Percentiles rank a stretch among this genome's conserved stretches.
Conservation (phyloP, 805 yeast species). For the Saccharomycopsis capsularis region DNA sequence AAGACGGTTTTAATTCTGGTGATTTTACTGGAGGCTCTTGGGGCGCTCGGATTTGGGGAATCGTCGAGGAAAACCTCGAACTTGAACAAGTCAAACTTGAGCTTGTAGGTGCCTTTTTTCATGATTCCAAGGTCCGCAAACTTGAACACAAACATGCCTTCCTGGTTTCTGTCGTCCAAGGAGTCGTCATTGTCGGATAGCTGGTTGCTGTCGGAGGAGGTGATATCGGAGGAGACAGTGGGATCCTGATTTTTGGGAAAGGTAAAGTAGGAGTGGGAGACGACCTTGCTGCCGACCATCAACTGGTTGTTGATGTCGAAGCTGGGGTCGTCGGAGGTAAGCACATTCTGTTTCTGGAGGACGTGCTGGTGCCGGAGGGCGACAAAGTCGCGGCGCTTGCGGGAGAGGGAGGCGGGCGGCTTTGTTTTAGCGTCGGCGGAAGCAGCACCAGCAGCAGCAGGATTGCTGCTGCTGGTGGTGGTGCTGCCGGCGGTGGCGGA, state of each 20-base stretch:
- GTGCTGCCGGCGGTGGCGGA: no score
- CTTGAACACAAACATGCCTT: constrained; percentile 12
- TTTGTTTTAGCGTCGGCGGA: no score
- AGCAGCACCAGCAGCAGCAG: no score
- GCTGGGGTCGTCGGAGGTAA: neutral
- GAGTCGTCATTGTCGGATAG: neutral
- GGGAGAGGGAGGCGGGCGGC: no score
- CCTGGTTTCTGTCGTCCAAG: neutral
- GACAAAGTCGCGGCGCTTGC: no score
- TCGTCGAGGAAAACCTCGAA: neutral
- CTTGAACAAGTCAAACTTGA: constrained; percentile 15
- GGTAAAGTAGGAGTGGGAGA: neutral
- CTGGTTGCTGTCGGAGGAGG: neutral
- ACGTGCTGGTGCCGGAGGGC: no score
- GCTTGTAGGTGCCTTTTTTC: constrained; percentile 13
- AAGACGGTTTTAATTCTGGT: neutral
- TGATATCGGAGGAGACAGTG: neutral
- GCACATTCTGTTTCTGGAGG: neutral
- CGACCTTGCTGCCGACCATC: neutral
- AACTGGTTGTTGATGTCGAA: neutral
- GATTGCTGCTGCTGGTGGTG: no score
- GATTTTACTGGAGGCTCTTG: neutral
- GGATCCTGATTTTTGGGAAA: neutral
- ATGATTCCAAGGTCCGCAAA: constrained; percentile 14
- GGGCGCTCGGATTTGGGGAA: neutral